Base-by-base conservation (phyloP, 164 flowering plant genomes). In the Magnolia officinalis region DNA sequence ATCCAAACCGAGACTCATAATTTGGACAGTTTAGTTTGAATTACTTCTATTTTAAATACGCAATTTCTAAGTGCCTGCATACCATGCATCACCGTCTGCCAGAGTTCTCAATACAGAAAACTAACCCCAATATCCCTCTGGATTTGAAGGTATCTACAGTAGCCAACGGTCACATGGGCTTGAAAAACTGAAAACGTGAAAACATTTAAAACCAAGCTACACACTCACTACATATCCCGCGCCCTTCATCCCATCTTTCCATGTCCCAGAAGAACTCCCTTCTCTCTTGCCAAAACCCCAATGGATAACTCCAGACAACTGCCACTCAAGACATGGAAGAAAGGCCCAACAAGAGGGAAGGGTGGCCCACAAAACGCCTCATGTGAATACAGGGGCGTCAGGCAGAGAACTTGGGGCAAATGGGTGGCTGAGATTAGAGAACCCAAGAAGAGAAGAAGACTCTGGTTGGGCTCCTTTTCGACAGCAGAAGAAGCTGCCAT, bases 401-500 rank as follows among this genome's bases (percentile, higher is more conserved):
- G 99, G 37, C 99, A 96, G 79, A 82, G 99, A 51, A 96, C 99
- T 0, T 96, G 99, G 99, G 99, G 99, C 8, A 96, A 96, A 85
- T 96, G 99, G 99, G 99, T 96, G 29, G 99, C 99, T 0, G 99
- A 96, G 76, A 96, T 96, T 67, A 86, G 99, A 75, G 99, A 94
- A 78, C 99, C 99, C 24, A 96, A 90, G 92, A 96, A 96, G 83
- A 83, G 99, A 77, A 90, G 93, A 51, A 79, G 99, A 51, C 95
- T 96, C 71, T 96, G 99, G 99, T 70, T 96, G 67, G 99, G 99
- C 49, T 94, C 98, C 45, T 96, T 91, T 71, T 87, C 98, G 21
- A 96, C 99, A 0, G 98, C 99, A 0, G 97, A 96, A 82, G 98
- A 96, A 82, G 99, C 99, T 0, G 99, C 99, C 80, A 84, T 94